phyloP scores from a whole-genome alignment of 2,329 filamentous ascomycete species.

The Amauroascus niger region DNA sequence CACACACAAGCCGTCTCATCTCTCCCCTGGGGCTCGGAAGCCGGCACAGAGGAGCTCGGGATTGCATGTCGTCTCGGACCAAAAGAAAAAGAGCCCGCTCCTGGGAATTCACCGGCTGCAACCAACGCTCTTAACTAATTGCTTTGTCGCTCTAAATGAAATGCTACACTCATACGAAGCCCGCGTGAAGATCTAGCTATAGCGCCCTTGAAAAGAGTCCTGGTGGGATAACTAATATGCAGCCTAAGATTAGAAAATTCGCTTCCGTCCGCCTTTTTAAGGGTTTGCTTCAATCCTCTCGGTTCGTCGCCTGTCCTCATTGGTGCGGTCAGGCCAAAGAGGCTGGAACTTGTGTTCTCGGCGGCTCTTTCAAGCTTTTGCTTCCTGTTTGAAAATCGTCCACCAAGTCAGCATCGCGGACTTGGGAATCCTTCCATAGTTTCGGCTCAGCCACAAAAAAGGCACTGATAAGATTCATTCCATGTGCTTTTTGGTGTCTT shows the following conservation, averaged over 20 bases:
- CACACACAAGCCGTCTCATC: too few relatives aligned
- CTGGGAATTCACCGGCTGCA: too few relatives aligned
- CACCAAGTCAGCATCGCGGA: too few relatives aligned
- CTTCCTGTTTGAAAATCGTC: not conserved
- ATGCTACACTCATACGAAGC: not conserved
- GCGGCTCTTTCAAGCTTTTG: not conserved
- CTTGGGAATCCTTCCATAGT: too few relatives aligned
- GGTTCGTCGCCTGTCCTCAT: not conserved
- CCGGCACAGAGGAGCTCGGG: too few relatives aligned
- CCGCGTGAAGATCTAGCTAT: not conserved
- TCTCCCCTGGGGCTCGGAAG: too few relatives aligned
- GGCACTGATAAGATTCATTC: not conserved
- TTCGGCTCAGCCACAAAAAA: not conserved
- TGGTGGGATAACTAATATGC: not conserved
- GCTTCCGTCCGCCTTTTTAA: not conserved
- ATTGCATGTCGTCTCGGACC: too few relatives aligned
- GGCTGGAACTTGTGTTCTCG: not conserved
- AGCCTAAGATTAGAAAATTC: not conserved
- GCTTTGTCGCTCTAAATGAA: too few relatives aligned
- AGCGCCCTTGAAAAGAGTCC: not conserved
- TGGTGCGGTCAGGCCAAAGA: not conserved
- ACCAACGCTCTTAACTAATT: too few relatives aligned
- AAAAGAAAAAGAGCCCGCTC: too few relatives aligned
- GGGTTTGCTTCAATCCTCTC: not conserved
- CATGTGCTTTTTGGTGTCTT: too few relatives aligned